Percentiles rank a stretch among this genome's conserved stretches.
These are phyloP conservation scores for Amauroascus verrucosus DNA, from an alignment of 2,329 filamentous ascomycete species.

Conservation along the genomic window DNA sequence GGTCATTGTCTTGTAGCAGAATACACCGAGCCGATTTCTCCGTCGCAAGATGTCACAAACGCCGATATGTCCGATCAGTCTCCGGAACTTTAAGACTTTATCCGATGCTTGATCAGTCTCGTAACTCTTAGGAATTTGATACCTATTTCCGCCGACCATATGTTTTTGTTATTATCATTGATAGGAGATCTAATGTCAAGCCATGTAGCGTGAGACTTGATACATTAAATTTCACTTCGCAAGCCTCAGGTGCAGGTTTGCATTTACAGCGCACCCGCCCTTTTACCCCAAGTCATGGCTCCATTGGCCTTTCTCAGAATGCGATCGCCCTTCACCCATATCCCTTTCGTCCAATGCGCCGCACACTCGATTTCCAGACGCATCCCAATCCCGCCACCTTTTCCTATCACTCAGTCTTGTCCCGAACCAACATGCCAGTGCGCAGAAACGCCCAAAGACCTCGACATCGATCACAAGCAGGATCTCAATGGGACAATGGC, in stretches of 20 bases:
- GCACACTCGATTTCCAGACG: constrained; percentile 16
- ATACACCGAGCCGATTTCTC: background rate
- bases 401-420: constrained; percentile 48
- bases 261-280: background rate
- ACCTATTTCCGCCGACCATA: no score
- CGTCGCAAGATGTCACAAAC: background rate
- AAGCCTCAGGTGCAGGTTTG: background rate
- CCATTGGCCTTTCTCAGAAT: background rate
- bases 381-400: constrained; percentile 32
- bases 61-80: constrained; percentile 6
- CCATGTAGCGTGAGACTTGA: background rate
- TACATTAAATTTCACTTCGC: background rate
- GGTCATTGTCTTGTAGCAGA: no score
- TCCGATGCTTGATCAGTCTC: background rate
- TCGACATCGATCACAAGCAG: constrained; percentile 64
- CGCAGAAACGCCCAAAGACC: constrained; percentile 55
- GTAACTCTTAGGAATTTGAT: no score
- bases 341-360: background rate
- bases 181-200: no score
- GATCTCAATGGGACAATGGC: constrained; percentile 67
- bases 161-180: no score
- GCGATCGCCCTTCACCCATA: background rate
- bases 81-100: background rate
- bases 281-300: background rate
- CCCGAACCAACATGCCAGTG: constrained; percentile 69